Base-by-base conservation (phyloP, 208 protist species). In the Crithidia fasciculata region DNA sequence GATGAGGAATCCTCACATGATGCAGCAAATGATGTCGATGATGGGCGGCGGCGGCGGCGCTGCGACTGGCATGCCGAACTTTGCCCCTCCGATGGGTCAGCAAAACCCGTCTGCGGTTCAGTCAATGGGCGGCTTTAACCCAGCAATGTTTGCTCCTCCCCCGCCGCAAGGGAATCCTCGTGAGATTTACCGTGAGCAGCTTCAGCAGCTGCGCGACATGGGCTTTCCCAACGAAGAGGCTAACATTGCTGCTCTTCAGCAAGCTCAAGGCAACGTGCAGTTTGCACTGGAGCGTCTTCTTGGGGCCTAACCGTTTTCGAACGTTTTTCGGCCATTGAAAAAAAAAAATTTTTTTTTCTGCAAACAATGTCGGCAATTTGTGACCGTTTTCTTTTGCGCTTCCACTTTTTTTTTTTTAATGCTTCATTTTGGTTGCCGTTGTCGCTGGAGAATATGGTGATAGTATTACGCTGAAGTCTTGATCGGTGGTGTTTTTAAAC, bases 171-270 rank as follows among this genome's bases (percentile, higher is more conserved):
- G 89, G 4, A 84, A 95, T 64, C 86, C 88, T 36, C 87, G 90
- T 18, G 93, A 88, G 41, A 69, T 95, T 10, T 97, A 95, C 60
- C 81, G 89, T 36, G 84, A 91, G 49, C 94, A 98, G 70, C 86
- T 98, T n/a, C 83, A 95, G 66, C 90, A 94, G 66, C 75, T 98
- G 62, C 80, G 87, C 12, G 92, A 96, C 19, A 98, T 98, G 94
- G 94, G 94, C 16, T 98, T 98, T 80, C 91, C 94, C 12, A 97
- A 96, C 60, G 94, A 98, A 58, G 90, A 96, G 8, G 94, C 94
- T 0, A 98, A 98, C 72, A 84, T 98, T 72, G 89, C 90, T 16
- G 92, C 91, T 6, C 82, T 98, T 49, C 92, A 97, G 57, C 90
- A 95, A 71, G 76, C 88, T 19, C 88, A 95, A 53, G 94, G 94